Conservation (phyloP, 2,329 filamentous ascomycete genomes). For the Pseudogymnoascus sp. region DNA sequence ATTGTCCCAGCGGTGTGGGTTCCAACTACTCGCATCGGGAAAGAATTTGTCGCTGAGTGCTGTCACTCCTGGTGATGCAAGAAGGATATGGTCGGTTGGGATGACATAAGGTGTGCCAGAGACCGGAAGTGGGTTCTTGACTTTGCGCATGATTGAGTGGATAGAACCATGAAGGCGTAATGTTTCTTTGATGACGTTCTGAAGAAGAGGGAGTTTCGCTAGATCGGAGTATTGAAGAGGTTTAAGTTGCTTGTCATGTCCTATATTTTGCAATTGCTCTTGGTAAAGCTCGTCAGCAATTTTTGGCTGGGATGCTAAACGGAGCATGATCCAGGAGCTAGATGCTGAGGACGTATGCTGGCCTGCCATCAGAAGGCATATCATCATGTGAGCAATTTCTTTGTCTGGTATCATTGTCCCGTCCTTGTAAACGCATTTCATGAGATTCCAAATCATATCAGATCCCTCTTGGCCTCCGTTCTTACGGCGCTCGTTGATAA, state of each 20-base stretch:
- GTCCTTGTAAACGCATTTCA: constrained; percentile 79
- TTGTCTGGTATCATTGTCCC: constrained; percentile 72
- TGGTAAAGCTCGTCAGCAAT: constrained; percentile 74
- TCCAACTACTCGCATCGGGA: constrained; percentile 73
- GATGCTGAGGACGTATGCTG: constrained; percentile 85
- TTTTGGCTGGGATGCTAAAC: constrained; percentile 69
- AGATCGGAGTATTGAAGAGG: constrained; percentile 70
- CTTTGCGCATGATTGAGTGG: constrained; percentile 87
- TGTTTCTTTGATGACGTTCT: constrained; percentile 83
- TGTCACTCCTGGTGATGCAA: constrained; percentile 78
- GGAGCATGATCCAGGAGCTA: constrained; percentile 76
- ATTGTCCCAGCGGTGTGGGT: constrained; percentile 81
- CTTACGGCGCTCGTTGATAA: constrained; percentile 63
- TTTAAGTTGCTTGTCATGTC: constrained; percentile 67
- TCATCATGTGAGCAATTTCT: constrained; percentile 89
- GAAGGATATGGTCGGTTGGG: constrained; percentile 69
- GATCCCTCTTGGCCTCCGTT: constrained; percentile 44
- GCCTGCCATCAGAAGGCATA: constrained; percentile 83
- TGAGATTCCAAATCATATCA: constrained; percentile 87
- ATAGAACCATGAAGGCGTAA: constrained; percentile 86
- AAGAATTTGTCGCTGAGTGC: constrained; percentile 67
- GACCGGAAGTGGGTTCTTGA: constrained; percentile 79
- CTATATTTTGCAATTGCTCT: constrained; percentile 50
- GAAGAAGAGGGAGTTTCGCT: constrained; percentile 71
- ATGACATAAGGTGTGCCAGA: constrained; percentile 77